Evolutionary conservation across 306 rosid genomes (phyloP), one percentile per base, ranked within the genome.

Genomic region (Trichosanthes cucumerina): DNA sequence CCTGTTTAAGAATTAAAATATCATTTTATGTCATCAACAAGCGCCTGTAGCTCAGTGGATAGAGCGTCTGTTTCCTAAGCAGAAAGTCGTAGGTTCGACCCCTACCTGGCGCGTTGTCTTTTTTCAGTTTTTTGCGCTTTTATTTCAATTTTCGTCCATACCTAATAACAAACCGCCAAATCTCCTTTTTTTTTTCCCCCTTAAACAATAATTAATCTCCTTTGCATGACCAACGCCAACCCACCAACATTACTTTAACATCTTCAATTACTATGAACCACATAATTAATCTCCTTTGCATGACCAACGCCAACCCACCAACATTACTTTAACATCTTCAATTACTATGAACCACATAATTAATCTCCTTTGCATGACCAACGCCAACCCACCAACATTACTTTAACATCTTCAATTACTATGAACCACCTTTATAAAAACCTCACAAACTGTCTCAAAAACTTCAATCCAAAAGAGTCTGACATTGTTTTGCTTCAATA

Each of bases 341-440:
- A n/a, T n/a, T n/a, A n/a, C n/a, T n/a, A n/a, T n/a, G n/a, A n/a
- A n/a, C n/a, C n/a, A n/a, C n/a, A n/a, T n/a, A n/a, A n/a, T n/a
- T n/a, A 39, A 70, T 70, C 57, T 26, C 38, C 64, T 80, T 81
- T 76, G 69, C 88, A 81, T 87, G 97, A 85, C 14, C 72, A 64
- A 64, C 47, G 46, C 74, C 63, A 77, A 91, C 85, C 91, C 24
- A 76, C 87, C 78, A 74, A 41, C 3, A 54, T 33, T 11, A 15
- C 31, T 68, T 43, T 68, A n/a, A 9, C 34, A 21, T 16, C 23
- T 41, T 19, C 73, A 36, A 41, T 21, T 66, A 21, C 74, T 39
- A 69, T 5, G 28, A 69, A 69, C 39, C 19, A 68, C 77, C 70
- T 54, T 5, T 54, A 33, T 56, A 58, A 19, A 76, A 54, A 76